These are phyloP conservation scores for Phyllosticta citrichinensis DNA, from an alignment of 2,329 filamentous ascomycete genomes.

Conservation along the genomic window DNA sequence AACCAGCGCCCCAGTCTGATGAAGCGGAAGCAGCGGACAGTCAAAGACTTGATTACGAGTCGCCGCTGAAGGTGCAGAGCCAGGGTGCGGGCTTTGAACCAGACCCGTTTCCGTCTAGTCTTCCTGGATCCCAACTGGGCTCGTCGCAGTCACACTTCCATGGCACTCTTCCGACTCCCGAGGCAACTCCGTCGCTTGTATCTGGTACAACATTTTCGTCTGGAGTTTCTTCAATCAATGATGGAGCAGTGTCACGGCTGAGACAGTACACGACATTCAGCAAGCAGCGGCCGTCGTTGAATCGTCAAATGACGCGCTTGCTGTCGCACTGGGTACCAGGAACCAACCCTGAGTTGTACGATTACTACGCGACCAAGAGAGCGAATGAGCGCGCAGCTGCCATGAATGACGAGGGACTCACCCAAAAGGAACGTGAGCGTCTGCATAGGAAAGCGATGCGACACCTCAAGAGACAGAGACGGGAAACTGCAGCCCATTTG, in stretches of 20 bases:
- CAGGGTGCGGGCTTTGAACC: slow-evolving; percentile 1
- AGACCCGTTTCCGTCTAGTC: slow-evolving; percentile 14
- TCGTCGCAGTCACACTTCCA: slow-evolving; percentile 7
- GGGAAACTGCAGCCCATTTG: slow-evolving; percentile 22
- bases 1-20: slow-evolving; percentile 1
- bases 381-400: slow-evolving; percentile 19
- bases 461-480: slow-evolving; percentile 30
- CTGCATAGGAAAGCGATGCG: slow-evolving; percentile 30
- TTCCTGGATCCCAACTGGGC: neutral
- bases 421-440: slow-evolving; percentile 27
- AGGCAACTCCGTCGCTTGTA: slow-evolving; percentile 16
- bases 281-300: slow-evolving; percentile 18
- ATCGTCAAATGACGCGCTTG: slow-evolving; percentile 25
- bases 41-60: neutral
- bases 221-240: neutral
- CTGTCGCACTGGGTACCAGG: slow-evolving; percentile 34
- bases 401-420: slow-evolving; percentile 23
- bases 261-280: slow-evolving; percentile 27
- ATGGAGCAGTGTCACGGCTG: slow-evolving; percentile 22
- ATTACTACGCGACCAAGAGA: slow-evolving; percentile 27
- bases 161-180: slow-evolving; percentile 10
- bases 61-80: slow-evolving; percentile 11
- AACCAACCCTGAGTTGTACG: slow-evolving; percentile 28
- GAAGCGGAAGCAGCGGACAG: neutral
- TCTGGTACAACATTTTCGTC: neutral